Percentiles rank a stretch among this genome's conserved stretches.
Conservation (phyloP, 2,329 filamentous ascomycete genomes). For the Trichoderma cornu-damae region DNA sequence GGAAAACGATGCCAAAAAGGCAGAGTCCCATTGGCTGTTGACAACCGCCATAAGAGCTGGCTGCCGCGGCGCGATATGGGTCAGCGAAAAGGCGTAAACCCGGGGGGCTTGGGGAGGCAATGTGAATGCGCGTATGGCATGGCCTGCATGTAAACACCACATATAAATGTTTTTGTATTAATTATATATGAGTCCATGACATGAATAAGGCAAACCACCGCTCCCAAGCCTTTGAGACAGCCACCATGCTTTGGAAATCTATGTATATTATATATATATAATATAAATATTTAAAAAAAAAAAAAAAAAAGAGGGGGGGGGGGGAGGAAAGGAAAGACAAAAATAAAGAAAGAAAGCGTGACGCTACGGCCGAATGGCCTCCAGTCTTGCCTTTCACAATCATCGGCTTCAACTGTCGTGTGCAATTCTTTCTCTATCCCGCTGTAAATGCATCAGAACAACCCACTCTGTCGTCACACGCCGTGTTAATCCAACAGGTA, state of each 20-base stretch:
- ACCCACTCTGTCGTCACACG: neutral
- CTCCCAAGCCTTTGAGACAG: neutral
- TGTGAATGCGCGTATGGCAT: neutral
- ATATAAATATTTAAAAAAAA: no score
- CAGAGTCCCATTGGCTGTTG: slow-evolving; percentile 81
- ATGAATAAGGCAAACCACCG: neutral
- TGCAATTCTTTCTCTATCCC: slow-evolving; percentile 5
- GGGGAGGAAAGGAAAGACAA: no score
- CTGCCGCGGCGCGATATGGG: slow-evolving; percentile 88
- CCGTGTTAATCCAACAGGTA: neutral
- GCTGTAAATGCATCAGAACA: slow-evolving; percentile 4
- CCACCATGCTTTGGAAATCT: neutral
- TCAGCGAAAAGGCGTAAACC: slow-evolving; percentile 66
- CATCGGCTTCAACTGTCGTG: neutral
- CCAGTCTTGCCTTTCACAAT: neutral
- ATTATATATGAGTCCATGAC: neutral
- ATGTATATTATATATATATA: no score
- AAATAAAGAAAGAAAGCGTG: neutral
- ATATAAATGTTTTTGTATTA: neutral
- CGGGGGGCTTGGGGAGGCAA: no score
- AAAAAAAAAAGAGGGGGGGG: no score
- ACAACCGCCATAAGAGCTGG: slow-evolving; percentile 85
- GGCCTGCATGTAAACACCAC: neutral
- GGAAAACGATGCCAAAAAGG: slow-evolving; percentile 85
- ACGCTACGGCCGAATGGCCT: neutral